Base-by-base conservation (phyloP, 148 eudicot species). In the Vaccinium myrtillus region DNA sequence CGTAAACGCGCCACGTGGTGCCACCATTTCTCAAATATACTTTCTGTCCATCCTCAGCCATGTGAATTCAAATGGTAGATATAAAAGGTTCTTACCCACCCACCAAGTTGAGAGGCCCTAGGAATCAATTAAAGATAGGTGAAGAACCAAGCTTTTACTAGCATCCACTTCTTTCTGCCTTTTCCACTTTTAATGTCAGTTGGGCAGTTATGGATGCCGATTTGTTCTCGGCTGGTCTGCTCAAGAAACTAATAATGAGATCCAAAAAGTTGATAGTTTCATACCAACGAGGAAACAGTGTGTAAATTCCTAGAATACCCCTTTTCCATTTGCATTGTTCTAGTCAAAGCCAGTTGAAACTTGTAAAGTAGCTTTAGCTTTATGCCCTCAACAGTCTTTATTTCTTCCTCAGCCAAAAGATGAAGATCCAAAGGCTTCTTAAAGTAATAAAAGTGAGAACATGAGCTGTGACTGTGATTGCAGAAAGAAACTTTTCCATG, bases 101-200 rank as follows among this genome's bases (percentile, higher is more conserved):
- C 75, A 65, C 83, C 56, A 23, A 80, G 82, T 78, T 46, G 30
- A 58, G 71, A 80, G 51, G 25, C 71, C 30, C 71, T 80, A 59
- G 54, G 82, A 80, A 59, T 80, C 27, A n/a, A 58, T 32, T 46
- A 56, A 19, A 6, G 25, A 75, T 8, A 75, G 54, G 51, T 75
- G 21, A 73, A 76, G 79, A 76, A 43, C 79, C 0, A 10, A 76
- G 55, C 55, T 48, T 49, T 76, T 76, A 9, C 79, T 46, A 46
- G 8, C 78, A 32, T 75, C 51, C 46, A 27, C 16, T 27, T 12
- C 46, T 36, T 75, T 46, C 25, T 76, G 50, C 50, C 55, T 76
- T 76, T 48, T n/a, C 55, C 15, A 19, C 51, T 76, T 49, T 48
- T 39, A 19, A 76, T 76, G 55, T 43, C 79, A 76, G 77, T 32